Base-by-base conservation (phyloP, 768 basidiomycete species). In the Chalciporus sphaerocephalus region DNA sequence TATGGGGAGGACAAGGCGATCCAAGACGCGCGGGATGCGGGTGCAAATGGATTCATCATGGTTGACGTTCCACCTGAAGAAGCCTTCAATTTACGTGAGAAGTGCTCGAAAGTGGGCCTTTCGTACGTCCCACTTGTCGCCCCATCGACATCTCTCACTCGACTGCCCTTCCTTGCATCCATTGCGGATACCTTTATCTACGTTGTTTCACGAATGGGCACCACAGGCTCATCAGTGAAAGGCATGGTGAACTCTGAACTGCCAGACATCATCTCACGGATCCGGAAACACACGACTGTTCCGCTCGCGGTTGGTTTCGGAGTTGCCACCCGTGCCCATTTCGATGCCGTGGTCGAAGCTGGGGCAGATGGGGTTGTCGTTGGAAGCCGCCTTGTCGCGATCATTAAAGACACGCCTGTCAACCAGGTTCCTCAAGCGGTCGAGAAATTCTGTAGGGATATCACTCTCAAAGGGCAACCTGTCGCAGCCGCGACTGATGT, bases 121-220 rank as follows among this genome's bases (percentile, higher is more conserved):
- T 92, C 93, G 30, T 99, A 95, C 61, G 85, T 99, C 13, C 96
- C 96, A 4, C 72, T 99, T 17, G 85, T 99, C 52, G 94, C 95
- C 1, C 96, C 96, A 1, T 95, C 93, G 1, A 98, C 96, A 1
- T 84, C 86, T 23, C 72, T 89, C 36, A 72, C 80, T 41, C 87
- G 96, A 27, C 91, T 98, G 60, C 81, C 87, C 55, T 95, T 96
- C 70, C 76, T 99, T 33, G 73, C 91, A 2, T 81, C 85, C 6
- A 97, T 99, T 55, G 95, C 96, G 13, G 96, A 99, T 65, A 84
- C 86, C 3, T 98, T 99, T 74, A 92, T 99, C 51, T 99, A 99
- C 64, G 83, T 99, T 37, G 94, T 97, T n/a, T 96, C 94, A 36
- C 94, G 91, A 91, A 99, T 99, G 96, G 96, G 96, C 11, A 96